Percentiles rank a stretch among this genome's conserved stretches.
phyloP scores from a whole-genome alignment of 2,329 filamentous ascomycete species.

The Cercospora sesami region DNA sequence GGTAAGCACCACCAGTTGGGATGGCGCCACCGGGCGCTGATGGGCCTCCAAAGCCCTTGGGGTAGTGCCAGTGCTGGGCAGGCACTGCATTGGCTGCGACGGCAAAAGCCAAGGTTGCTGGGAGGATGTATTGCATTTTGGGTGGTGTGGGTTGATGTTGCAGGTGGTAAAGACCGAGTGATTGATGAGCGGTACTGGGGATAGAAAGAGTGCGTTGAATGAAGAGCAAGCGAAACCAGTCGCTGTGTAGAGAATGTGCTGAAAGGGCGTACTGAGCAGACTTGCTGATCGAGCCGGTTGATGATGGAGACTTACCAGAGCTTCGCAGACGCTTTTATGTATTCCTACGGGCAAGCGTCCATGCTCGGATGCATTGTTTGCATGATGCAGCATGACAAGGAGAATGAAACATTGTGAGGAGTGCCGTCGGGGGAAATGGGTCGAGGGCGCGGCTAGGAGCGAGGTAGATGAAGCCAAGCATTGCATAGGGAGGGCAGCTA shows the following conservation, averaged over 20 bases:
- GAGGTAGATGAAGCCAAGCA: constrained; percentile 15
- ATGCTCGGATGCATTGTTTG: neutral
- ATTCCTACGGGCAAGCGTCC: neutral
- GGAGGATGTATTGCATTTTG: constrained; percentile 24
- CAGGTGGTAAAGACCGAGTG: neutral
- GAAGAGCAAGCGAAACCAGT: constrained; percentile 22
- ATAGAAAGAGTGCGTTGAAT: constrained; percentile 10
- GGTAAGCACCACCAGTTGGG: neutral
- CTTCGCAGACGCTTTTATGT: neutral
- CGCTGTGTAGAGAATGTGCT: constrained; percentile 12
- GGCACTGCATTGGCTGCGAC: constrained; percentile 22
- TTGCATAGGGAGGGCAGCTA: constrained; percentile 2
- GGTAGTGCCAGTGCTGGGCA: constrained; percentile 16
- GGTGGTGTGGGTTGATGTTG: constrained; percentile 5
- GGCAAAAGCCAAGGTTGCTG: constrained; percentile 21
- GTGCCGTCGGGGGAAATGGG: neutral
- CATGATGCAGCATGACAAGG: neutral
- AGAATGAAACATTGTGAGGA: neutral
- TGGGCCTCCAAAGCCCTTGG: constrained; percentile 8
- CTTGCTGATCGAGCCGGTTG: neutral
- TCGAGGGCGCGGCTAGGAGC: constrained; percentile 14
- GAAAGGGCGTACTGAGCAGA: neutral
- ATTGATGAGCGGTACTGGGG: neutral
- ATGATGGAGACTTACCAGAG: neutral
- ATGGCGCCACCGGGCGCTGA: neutral